Conservation (phyloP, 2,329 filamentous ascomycete species). For the Fusarium graminum region DNA sequence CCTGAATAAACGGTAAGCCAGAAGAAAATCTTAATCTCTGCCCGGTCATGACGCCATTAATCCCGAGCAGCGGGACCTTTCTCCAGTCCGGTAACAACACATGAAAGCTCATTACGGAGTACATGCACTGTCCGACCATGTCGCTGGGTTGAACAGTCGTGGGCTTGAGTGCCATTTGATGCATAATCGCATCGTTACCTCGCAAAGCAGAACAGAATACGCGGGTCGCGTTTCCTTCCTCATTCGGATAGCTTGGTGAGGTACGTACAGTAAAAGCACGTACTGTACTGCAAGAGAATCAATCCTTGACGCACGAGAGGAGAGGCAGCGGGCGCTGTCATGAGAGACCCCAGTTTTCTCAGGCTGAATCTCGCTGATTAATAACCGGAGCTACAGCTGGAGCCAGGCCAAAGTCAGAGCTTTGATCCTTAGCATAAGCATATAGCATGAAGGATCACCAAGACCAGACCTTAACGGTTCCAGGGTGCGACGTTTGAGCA, state of each 20-base stretch:
- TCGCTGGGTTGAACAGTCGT: slow-evolving; percentile 23
- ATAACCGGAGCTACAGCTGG: not conserved
- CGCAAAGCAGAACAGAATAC: slow-evolving; percentile 6
- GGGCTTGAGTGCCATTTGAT: slow-evolving; percentile 6
- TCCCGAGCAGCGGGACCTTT: slow-evolving; percentile 10
- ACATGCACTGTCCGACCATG: slow-evolving; percentile 3
- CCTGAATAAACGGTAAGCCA: slow-evolving; percentile 13
- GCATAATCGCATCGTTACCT: slow-evolving; percentile 29
- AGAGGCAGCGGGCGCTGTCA: slow-evolving; percentile 4
- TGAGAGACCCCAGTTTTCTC: slow-evolving; percentile 26
- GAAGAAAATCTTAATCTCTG: slow-evolving; percentile 16
- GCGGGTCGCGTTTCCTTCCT: slow-evolving; percentile 24
- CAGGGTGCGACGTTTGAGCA: slow-evolving; percentile 26
- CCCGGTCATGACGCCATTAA: slow-evolving; percentile 25
- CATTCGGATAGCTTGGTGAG: slow-evolving; percentile 21
- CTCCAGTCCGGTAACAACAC: not conserved
- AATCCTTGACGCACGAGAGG: slow-evolving; percentile 12
- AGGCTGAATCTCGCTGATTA: slow-evolving; percentile 28
- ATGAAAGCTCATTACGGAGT: not conserved
- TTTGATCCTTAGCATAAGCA: slow-evolving; percentile 8
- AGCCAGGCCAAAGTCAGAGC: not conserved
- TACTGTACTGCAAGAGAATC: not conserved
- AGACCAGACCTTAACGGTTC: slow-evolving; percentile 28
- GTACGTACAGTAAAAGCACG: not conserved
- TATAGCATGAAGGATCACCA: slow-evolving; percentile 19